Evolutionary conservation across 352 stramenopile genomes (phyloP).

Genomic region (Phytophthora idaei): DNA sequence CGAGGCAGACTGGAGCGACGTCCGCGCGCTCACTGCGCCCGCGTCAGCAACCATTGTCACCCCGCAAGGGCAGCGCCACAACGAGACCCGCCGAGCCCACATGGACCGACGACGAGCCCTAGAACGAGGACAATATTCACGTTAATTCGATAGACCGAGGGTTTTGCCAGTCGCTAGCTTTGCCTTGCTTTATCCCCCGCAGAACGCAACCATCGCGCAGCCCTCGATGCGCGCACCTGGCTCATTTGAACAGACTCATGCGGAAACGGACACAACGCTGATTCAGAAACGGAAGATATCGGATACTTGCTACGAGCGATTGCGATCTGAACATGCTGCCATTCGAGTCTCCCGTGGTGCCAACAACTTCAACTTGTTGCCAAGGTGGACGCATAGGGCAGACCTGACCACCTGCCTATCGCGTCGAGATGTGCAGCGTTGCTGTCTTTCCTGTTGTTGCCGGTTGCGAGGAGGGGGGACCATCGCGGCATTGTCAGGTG

Average conservation of each 20-base stretch:
- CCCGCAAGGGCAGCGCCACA: conserved; percentile 22
- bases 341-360: conserved; percentile 3
- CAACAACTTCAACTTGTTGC: conserved; percentile 32
- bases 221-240: no score
- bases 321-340: background rate
- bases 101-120: conserved; percentile 14
- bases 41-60: conserved; percentile 7
- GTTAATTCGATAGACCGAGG: background rate
- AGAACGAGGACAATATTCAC: conserved; percentile 6
- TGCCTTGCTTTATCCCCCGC: background rate
- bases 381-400: conserved; percentile 20
- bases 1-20: conserved; percentile 20
- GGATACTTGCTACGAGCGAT: background rate
- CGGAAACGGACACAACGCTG: background rate
- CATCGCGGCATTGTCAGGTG: conserved; percentile 30
- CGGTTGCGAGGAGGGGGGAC: conserved; percentile 16
- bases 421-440: conserved; percentile 26
- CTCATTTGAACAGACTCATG: background rate
- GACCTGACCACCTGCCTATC: conserved; percentile 16
- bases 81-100: conserved; percentile 26
- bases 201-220: no score
- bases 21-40: conserved; percentile 12
- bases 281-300: background rate
- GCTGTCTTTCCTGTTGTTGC: conserved; percentile 31
- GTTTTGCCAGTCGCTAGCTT: conserved; percentile 17